Conservation (phyloP, 805 yeast genomes). For the Clavispora fructus region DNA sequence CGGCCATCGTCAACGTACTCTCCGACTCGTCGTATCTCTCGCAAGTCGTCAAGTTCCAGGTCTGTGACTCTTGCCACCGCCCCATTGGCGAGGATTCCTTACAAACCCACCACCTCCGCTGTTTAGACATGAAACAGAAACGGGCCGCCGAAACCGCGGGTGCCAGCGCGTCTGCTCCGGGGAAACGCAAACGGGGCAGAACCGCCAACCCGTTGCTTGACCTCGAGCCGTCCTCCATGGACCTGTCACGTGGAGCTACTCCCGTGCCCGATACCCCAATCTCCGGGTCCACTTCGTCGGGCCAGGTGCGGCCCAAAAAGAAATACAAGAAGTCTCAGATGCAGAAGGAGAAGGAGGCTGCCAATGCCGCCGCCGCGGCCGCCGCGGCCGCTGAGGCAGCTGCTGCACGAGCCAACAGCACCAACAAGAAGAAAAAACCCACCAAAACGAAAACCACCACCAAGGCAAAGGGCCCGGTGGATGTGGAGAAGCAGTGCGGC, state of each 20-base stretch:
- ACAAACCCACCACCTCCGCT: conserved; percentile 27
- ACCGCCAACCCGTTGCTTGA: conserved; percentile 23
- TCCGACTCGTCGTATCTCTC: conserved; percentile 27
- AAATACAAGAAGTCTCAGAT: conserved; percentile 40
- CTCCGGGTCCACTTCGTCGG: conserved; percentile 11
- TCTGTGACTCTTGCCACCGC: conserved; percentile 35
- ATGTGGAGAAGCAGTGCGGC: conserved; percentile 94
- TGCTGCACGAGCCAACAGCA: conserved; percentile 10
- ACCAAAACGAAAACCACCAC: conserved; percentile 37
- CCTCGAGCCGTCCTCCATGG: conserved; percentile 34
- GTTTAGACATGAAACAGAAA: conserved; percentile 36
- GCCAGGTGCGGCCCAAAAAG: conserved; percentile 30
- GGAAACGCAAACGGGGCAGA: conserved; percentile 26
- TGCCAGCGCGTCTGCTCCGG: conserved; percentile 7
- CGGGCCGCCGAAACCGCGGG: conserved; percentile 15
- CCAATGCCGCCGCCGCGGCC: conserved; percentile 43
- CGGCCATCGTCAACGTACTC: conserved; percentile 18
- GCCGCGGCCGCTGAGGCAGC: conserved; percentile 31
- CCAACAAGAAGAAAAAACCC: conserved; percentile 28
- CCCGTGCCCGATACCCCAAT: conserved; percentile 30
- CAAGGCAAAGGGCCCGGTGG: conserved; percentile 76
- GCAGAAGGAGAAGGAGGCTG: conserved; percentile 42
- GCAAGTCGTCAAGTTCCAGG: conserved; percentile 30
- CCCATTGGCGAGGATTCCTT: conserved; percentile 37
- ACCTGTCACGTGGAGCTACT: conserved; percentile 34